Percentiles rank a stretch among this genome's conserved stretches.
Conservation (phyloP, 768 basidiomycete species). For the Pleurotus pulmonarius region DNA sequence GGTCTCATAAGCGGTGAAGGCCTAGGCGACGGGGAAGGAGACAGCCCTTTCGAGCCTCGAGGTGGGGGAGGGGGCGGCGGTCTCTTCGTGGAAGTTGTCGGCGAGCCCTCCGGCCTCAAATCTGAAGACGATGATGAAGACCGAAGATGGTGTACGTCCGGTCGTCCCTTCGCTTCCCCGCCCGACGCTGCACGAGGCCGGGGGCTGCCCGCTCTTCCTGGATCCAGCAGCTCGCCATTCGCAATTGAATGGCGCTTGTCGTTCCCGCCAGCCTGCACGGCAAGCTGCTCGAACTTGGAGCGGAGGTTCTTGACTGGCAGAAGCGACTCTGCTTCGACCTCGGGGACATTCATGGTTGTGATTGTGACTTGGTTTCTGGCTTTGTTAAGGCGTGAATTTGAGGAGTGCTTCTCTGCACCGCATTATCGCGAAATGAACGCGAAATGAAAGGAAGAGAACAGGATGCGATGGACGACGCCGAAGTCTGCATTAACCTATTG, state of each 20-base stretch:
- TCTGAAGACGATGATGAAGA: slow-evolving; percentile 54
- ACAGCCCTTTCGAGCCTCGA: slow-evolving; percentile 25
- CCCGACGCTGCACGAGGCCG: slow-evolving; percentile 35
- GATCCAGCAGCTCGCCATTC: slow-evolving; percentile 14
- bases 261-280: slow-evolving; percentile 30
- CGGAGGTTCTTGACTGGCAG: slow-evolving; percentile 68
- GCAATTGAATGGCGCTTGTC: slow-evolving; percentile 13
- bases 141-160: slow-evolving; percentile 31
- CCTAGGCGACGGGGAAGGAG: slow-evolving; percentile 36
- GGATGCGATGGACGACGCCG: too few species aligned
- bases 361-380: background rate
- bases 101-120: slow-evolving; percentile 24
- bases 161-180: slow-evolving; percentile 23
- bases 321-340: slow-evolving; percentile 51
- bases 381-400: background rate
- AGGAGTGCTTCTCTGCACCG: background rate
- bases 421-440: background rate
- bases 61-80: slow-evolving; percentile 63
- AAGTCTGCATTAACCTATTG: too few species aligned
- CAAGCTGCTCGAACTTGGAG: slow-evolving; percentile 69
- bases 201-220: slow-evolving; percentile 29
- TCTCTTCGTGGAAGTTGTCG: slow-evolving; percentile 35
- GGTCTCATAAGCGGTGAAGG: slow-evolving; percentile 53
- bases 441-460: background rate
- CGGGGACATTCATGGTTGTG: slow-evolving; percentile 2